Evolutionary conservation across 2,329 filamentous ascomycete species (phyloP).

Genomic region (Zymoseptoria brevis): DNA sequence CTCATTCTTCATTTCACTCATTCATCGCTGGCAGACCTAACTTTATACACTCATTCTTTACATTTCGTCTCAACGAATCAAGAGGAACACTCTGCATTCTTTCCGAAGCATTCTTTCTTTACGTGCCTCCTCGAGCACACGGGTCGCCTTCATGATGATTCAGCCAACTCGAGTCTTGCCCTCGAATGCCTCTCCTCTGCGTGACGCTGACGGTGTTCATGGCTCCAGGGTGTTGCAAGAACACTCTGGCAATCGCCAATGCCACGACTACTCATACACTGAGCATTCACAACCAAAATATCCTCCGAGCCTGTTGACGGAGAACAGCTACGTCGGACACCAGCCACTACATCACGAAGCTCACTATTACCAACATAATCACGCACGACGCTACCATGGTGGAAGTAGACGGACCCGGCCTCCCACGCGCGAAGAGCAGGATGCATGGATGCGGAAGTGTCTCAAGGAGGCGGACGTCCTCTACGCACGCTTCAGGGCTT

Average conservation of each 20-base stretch:
- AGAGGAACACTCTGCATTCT: slow-evolving; percentile 20
- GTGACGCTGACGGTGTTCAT: slow-evolving; percentile 22
- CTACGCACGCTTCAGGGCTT: slow-evolving; percentile 25
- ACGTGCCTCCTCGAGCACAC: slow-evolving; percentile 24
- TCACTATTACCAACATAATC: slow-evolving; percentile 10
- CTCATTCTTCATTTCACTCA: slow-evolving; percentile 32
- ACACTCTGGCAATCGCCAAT: slow-evolving; percentile 35
- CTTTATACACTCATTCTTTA: slow-evolving; percentile 40
- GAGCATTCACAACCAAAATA: slow-evolving; percentile 26
- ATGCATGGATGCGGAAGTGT: slow-evolving; percentile 9
- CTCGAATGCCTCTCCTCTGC: slow-evolving; percentile 35
- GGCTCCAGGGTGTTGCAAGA: slow-evolving; percentile 34
- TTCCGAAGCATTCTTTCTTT: slow-evolving; percentile 35
- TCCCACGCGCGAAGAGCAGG: slow-evolving; percentile 4
- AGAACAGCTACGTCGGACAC: slow-evolving; percentile 16
- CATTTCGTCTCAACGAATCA: slow-evolving; percentile 21
- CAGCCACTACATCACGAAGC: slow-evolving; percentile 10
- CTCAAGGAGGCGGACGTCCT: slow-evolving; percentile 17
- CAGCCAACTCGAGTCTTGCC: slow-evolving; percentile 35
- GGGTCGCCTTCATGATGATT: slow-evolving; percentile 22
- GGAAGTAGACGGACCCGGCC: slow-evolving; percentile 3
- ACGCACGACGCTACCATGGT: slow-evolving; percentile 9
- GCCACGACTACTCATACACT: slow-evolving; percentile 20
- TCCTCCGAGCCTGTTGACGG: slow-evolving; percentile 21
- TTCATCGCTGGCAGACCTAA: slow-evolving; percentile 34